Evolutionary conservation across 768 basidiomycete species (phyloP).

Genomic region (Amanita thiersii): DNA sequence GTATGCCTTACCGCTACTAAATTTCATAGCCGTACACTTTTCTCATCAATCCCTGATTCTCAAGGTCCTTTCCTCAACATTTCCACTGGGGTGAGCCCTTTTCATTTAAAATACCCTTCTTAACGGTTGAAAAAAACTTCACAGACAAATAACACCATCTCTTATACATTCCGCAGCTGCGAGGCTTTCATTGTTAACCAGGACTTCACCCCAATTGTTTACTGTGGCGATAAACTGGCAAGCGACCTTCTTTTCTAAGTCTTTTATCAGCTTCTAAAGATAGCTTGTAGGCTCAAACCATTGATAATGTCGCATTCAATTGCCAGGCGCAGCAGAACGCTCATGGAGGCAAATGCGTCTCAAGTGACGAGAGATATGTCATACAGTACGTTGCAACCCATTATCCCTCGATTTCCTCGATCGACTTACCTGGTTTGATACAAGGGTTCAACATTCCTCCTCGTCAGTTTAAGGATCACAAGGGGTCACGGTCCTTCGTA

Average conservation of each 20-base stretch:
- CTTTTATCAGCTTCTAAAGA: slow-evolving; percentile 7
- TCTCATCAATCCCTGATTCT: background rate
- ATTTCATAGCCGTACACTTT: background rate
- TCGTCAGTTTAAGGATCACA: background rate
- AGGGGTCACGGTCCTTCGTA: too few relatives aligned
- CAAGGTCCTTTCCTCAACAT: slow-evolving; percentile 24
- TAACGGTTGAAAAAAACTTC: background rate
- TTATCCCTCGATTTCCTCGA: background rate
- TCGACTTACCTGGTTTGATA: background rate
- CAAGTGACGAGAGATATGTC: slow-evolving; percentile 38
- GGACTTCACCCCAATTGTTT: slow-evolving; percentile 26
- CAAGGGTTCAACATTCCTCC: slow-evolving; percentile 16
- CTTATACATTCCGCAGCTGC: slow-evolving; percentile 34
- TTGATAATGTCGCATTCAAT: slow-evolving; percentile 35
- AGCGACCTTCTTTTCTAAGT: slow-evolving; percentile 16
- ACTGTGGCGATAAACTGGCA: slow-evolving; percentile 41
- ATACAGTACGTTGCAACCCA: slow-evolving; percentile 30
- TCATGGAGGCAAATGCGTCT: slow-evolving; percentile 41
- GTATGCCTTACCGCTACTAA: slow-evolving; percentile 12
- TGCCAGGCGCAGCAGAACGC: slow-evolving; percentile 43
- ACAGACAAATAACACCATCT: slow-evolving; percentile 27
- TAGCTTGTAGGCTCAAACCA: slow-evolving; percentile 24
- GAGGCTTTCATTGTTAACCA: slow-evolving; percentile 43
- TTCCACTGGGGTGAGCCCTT: slow-evolving; percentile 19
- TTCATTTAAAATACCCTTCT: background rate